Evolutionary conservation across 306 rosid genomes (phyloP).

Genomic region (Cucurbita moschata): DNA sequence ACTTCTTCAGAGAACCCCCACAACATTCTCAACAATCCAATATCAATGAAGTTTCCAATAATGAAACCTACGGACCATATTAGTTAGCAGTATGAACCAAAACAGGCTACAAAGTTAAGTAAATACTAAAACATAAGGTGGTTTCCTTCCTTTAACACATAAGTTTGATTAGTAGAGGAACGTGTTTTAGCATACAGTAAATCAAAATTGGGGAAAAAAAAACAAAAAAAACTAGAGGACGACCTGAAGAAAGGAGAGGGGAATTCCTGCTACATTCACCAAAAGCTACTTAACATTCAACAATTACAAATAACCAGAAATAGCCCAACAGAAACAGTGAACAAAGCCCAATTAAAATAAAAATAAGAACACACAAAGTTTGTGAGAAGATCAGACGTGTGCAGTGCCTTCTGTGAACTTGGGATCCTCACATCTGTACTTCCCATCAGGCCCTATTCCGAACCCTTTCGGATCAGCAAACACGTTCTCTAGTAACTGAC

Average conservation of each 20-base stretch:
- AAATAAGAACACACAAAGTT: neutral
- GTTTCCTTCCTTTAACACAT: too few species aligned
- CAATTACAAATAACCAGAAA: constrained; percentile 14
- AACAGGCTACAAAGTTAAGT: too few species aligned
- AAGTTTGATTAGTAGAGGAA: too few species aligned
- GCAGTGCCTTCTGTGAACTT: constrained; percentile 96
- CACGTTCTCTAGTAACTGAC: constrained; percentile 92
- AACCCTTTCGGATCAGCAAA: constrained; percentile 98
- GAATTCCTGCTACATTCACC: constrained; percentile 22
- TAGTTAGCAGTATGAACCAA: too few species aligned
- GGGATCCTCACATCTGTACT: constrained; percentile 96
- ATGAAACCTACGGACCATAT: too few species aligned
- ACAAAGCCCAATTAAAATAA: constrained; percentile 2
- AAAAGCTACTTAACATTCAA: constrained; percentile 13
- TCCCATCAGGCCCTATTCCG: constrained; percentile 95
- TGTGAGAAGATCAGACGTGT: constrained; percentile 39
- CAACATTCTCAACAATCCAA: too few species aligned
- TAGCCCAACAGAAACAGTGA: constrained; percentile 25
- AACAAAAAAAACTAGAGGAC: neutral
- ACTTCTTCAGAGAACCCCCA: too few species aligned
- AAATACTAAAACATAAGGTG: neutral
- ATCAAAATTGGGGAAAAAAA: constrained; percentile 14
- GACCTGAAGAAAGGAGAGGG: neutral
- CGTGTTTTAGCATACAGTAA: neutral
- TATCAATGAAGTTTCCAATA: too few species aligned